Base-by-base conservation (phyloP, 1,284 basidiomycete genomes). In the Tylopilus sp. region DNA sequence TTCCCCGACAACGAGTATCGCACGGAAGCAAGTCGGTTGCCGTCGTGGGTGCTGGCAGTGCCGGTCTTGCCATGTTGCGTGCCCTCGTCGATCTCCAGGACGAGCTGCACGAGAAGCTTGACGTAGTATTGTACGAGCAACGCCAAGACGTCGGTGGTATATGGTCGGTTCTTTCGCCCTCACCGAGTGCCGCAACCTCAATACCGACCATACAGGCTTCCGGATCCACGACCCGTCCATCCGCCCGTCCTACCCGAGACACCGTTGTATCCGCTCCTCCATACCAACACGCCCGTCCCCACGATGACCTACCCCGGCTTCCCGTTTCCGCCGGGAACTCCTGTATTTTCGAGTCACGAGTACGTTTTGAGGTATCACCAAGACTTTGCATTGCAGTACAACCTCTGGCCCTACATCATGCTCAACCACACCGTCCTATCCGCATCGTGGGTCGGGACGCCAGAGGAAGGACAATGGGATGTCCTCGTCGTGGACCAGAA, bases 281-380 rank as follows among this genome's bases (percentile, higher is more conserved):
- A 64, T 56, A 81, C 80, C 19, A 84, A 83, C 61, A 80, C 77
- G 1, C 81, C 82, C 13, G 72, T 78, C 19, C 80, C 76, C 4
- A 68, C 66, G 19, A 78, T 84, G 80, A 77, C 80, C 8, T 81
- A 76, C 60, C 80, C 79, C 19, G 69, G 72, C 19, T 77, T 81
- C 59, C 75, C 80, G 0, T 84, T 79, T 52, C 76, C 73, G 1
- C 77, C 74, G 1, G 67, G 70, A 19, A 46, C 33, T 6, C 72
- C 76, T 5, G 67, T 83, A 8, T 84, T 74, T 61, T 76, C 83
- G 2, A 67, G 68, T 14, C 80, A 81, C 54, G 71, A 79, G 48
- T 62, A 75, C 45, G 66, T 84, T 15, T 64, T 74, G 49, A 62
- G 69, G 33, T 84, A 84, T 57, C 80, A 82, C 51, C 65, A 57